phyloP scores from a whole-genome alignment of 768 basidiomycete species.

The Auriscalpium orientale region DNA sequence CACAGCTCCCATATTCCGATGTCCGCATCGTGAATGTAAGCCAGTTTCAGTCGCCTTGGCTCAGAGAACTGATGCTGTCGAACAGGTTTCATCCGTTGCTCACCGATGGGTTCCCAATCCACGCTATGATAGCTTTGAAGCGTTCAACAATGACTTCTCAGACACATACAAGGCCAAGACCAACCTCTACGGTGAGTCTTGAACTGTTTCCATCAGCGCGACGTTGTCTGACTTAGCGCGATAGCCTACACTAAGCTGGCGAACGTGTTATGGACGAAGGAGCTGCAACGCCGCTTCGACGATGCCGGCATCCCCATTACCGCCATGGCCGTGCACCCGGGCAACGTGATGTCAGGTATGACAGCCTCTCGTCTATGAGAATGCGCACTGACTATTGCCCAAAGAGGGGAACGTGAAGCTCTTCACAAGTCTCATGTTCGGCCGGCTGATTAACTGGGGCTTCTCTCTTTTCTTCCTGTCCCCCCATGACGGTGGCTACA shows the following conservation, averaged over 20 bases:
- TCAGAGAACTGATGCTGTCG: not conserved
- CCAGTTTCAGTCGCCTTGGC: not conserved
- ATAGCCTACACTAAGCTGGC: conserved; percentile 47
- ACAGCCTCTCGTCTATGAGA: conserved; percentile 6
- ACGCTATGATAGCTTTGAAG: conserved; percentile 16
- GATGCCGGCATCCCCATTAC: conserved; percentile 29
- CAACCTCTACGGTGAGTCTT: conserved; percentile 13
- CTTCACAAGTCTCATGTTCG: conserved; percentile 8
- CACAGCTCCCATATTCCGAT: conserved; percentile 40
- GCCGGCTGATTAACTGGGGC: conserved; percentile 7
- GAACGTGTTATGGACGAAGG: conserved; percentile 39
- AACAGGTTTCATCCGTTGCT: conserved; percentile 15
- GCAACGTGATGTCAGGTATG: conserved; percentile 30
- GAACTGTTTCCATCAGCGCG: conserved; percentile 1
- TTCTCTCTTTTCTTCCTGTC: conserved; percentile 21
- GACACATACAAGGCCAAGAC: conserved; percentile 9
- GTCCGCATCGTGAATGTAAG: conserved; percentile 57
- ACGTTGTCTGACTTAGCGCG: conserved; percentile 14
- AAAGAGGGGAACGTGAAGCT: conserved; percentile 15
- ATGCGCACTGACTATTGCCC: not conserved
- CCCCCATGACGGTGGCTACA: conserved; percentile 29
- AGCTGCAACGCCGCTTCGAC: conserved; percentile 43
- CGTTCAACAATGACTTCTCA: conserved; percentile 21
- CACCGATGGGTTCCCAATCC: conserved; percentile 3
- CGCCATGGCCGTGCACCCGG: conserved; percentile 36